phyloP scores from a whole-genome alignment of 768 basidiomycete genomes.

The Coprinellus aureogranulatus region DNA sequence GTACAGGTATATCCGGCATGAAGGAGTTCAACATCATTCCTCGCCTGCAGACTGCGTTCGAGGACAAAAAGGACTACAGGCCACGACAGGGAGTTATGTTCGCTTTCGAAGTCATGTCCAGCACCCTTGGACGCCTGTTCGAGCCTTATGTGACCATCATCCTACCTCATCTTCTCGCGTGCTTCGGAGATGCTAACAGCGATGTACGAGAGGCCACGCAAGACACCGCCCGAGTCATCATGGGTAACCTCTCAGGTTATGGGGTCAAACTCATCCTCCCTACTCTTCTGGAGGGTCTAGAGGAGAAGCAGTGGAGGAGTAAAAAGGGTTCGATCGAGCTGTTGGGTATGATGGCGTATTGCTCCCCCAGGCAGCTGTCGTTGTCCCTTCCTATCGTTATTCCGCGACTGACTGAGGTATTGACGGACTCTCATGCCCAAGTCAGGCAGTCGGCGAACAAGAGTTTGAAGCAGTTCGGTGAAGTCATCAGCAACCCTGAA shows the following conservation, averaged over 20 bases:
- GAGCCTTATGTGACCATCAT: constrained; percentile 88
- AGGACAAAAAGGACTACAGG: constrained; percentile 88
- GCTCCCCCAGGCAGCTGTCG: constrained; percentile 92
- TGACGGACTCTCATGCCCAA: constrained; percentile 97
- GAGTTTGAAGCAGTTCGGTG: constrained; percentile 95
- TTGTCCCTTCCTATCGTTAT: constrained; percentile 95
- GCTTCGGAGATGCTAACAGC: constrained; percentile 81
- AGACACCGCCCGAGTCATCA: constrained; percentile 90
- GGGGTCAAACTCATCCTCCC: constrained; percentile 95
- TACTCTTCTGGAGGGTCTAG: constrained; percentile 81
- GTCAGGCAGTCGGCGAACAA: constrained; percentile 91
- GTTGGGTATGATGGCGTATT: constrained; percentile 98
- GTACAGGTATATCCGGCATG: constrained; percentile 82
- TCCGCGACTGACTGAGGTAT: constrained; percentile 88
- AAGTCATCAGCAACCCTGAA: constrained; percentile 97
- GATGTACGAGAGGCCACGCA: constrained; percentile 94
- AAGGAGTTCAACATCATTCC: constrained; percentile 80
- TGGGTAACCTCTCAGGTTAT: constrained; percentile 92
- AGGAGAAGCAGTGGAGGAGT: constrained; percentile 98
- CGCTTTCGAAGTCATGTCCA: constrained; percentile 88
- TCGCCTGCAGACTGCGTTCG: constrained; percentile 69
- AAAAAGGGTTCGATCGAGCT: constrained; percentile 98
- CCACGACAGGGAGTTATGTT: constrained; percentile 93
- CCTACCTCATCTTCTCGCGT: constrained; percentile 75
- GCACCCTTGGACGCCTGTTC: constrained; percentile 82